These are phyloP conservation scores for Aspergillus unguis DNA, from an alignment of 2,329 filamentous ascomycete genomes.

Conservation along the genomic window DNA sequence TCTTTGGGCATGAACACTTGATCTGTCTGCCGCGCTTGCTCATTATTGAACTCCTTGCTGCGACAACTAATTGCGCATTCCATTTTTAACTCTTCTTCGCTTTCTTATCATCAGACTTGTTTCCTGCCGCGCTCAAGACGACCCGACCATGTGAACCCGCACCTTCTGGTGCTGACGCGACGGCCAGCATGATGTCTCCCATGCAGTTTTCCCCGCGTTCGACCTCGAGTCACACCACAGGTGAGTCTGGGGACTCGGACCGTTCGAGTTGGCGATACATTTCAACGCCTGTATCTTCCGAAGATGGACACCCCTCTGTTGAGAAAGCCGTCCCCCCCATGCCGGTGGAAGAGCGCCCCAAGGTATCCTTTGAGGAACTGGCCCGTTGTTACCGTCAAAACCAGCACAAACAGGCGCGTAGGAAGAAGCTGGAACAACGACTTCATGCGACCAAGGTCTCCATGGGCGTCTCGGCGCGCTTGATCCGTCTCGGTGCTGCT, in stretches of 20 bases:
- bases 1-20: slow-evolving; percentile 1
- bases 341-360: slow-evolving; percentile 22
- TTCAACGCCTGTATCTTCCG: slow-evolving; percentile 19
- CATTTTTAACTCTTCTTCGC: slow-evolving; percentile 5
- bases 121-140: slow-evolving; percentile 26
- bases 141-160: slow-evolving; percentile 35
- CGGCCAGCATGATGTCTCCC: slow-evolving; percentile 24
- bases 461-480: slow-evolving; percentile 42
- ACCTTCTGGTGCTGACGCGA: slow-evolving; percentile 24
- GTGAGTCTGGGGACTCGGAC: slow-evolving; percentile 36
- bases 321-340: slow-evolving; percentile 11
- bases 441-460: slow-evolving; percentile 42
- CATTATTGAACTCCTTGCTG: slow-evolving; percentile 1
- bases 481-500: slow-evolving; percentile 41
- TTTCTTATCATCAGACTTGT: slow-evolving; percentile 18
- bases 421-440: slow-evolving; percentile 39
- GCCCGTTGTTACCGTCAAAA: slow-evolving; percentile 42
- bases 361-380: slow-evolving; percentile 45
- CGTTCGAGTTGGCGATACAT: slow-evolving; percentile 26
- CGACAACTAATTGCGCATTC: background rate
- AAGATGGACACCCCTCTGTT: slow-evolving; percentile 18
- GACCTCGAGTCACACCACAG: slow-evolving; percentile 25
- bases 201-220: slow-evolving; percentile 18
- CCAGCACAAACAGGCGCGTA: slow-evolving; percentile 41
- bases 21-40: background rate